Percentiles rank a stretch among this genome's conserved stretches.
Conservation (phyloP, 2,329 filamentous ascomycete genomes). For the Pseudogymnoascus sp. region DNA sequence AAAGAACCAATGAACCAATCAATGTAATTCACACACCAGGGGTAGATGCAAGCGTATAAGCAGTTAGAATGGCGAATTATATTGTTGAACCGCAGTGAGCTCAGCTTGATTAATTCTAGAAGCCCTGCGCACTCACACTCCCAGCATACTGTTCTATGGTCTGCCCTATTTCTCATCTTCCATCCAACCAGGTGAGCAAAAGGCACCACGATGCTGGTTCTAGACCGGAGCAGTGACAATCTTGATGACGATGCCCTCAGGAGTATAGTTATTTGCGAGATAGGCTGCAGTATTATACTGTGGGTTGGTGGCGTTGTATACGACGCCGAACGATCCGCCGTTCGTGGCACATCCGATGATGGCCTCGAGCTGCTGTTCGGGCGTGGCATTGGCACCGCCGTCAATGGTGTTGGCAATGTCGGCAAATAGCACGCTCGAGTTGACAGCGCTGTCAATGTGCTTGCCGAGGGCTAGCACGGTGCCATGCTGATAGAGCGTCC, state of each 20-base stretch:
- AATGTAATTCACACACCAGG: no score
- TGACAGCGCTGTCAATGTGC: conserved; percentile 16
- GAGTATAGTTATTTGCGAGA: not conserved
- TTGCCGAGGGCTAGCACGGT: conserved; percentile 15
- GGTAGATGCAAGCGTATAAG: no score
- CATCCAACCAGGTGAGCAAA: no score
- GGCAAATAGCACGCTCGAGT: conserved; percentile 7
- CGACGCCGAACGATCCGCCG: conserved; percentile 22
- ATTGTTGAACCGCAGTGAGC: no score
- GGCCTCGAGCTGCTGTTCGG: not conserved
- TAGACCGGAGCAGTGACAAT: not conserved
- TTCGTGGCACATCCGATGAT: conserved; percentile 27
- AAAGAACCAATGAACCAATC: no score
- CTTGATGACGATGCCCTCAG: not conserved
- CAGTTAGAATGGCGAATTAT: no score
- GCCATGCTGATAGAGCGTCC: conserved; percentile 13
- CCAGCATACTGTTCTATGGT: no score
- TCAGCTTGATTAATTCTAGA: no score
- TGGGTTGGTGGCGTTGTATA: conserved; percentile 16
- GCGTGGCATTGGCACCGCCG: conserved; percentile 14
- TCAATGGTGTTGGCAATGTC: conserved; percentile 24
- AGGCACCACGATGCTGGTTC: no score
- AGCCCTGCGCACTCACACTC: no score
- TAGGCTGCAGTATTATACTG: conserved; percentile 9
- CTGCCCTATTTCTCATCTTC: no score